Conservation (phyloP, 2,329 filamentous ascomycete species). For the Diaporthe citriasiana region DNA sequence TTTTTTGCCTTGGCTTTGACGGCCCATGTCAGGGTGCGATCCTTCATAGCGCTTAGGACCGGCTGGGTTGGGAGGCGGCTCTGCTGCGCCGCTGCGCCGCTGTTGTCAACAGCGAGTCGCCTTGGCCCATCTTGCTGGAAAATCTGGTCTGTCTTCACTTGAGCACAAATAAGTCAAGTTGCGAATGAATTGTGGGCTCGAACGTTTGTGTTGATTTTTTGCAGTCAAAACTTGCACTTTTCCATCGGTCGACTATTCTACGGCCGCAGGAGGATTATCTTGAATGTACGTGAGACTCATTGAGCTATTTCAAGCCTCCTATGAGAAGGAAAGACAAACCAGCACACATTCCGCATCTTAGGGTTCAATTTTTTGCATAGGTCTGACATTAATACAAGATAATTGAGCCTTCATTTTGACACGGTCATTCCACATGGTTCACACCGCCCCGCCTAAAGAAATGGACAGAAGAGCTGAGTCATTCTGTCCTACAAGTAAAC, state of each 20-base stretch:
- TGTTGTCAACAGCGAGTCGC: background rate
- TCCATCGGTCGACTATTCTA: background rate
- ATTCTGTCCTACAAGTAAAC: background rate
- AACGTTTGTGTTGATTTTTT: background rate
- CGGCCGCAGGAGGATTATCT: background rate
- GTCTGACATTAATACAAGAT: background rate
- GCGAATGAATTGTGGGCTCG: background rate
- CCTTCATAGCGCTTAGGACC: background rate
- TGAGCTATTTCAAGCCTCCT: background rate
- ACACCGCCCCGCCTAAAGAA: too few species aligned
- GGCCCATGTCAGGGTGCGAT: background rate
- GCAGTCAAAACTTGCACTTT: background rate
- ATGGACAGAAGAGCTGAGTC: background rate
- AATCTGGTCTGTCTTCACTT: background rate
- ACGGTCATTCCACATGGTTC: too few species aligned
- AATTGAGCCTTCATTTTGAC: background rate
- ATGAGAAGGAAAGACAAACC: background rate
- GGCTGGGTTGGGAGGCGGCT: background rate
- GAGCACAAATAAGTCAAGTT: background rate
- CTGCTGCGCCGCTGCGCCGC: background rate
- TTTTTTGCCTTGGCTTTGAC: background rate
- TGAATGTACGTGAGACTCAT: background rate
- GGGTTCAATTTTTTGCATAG: background rate
- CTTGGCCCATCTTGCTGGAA: background rate
- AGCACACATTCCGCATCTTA: background rate